Base-by-base conservation (phyloP, 2,329 filamentous ascomycete genomes). In the Fusarium austroafricanum region DNA sequence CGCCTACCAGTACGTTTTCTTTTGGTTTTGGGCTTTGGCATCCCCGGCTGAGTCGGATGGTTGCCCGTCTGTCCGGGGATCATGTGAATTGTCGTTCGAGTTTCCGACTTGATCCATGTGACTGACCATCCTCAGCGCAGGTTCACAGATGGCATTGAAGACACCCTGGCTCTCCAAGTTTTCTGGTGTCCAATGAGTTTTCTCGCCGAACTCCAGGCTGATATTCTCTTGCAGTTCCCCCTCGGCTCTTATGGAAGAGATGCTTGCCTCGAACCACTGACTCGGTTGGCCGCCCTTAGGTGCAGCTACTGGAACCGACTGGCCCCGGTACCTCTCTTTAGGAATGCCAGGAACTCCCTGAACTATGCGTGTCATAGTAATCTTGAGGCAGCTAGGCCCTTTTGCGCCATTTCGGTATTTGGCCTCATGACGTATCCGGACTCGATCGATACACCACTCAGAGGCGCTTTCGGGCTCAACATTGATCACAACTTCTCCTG, bases 91-190 rank as follows among this genome's bases (percentile, higher is more conserved):
- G 33, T 72, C 54, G 35, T 79, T 79, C 3, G 59, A 65, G 6
- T 44, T 33, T 1, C 78, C 78, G 14, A 79, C 63, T 1, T 58
- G 38, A 52, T 79, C 77, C 75, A 79, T 77, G n/a, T 70, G 61
- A 2, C 64, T 53, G 12, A 79, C 58, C 73, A 79, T 77, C 4
- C 55, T 63, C 8, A 79, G 35, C 0, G 74, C 75, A 4, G 75
- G 72, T 14, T 67, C 61, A 40, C 72, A 77, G 7, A 80, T 61
- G 12, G 71, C 67, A 18, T 68, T 64, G 18, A 78, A 68, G 1
- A 71, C 47, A 3, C 70, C 72, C 7, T 72, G 60, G 0, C 49
- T 33, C 17, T 71, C 55, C 12, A 78, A 53, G 20, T 65, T 29
- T 1, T 75, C 63, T 8, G 50, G 38, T 7, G 59, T 70, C 77